phyloP scores from a whole-genome alignment of 2,329 filamentous ascomycete species.

The Dothistroma septosporum region DNA sequence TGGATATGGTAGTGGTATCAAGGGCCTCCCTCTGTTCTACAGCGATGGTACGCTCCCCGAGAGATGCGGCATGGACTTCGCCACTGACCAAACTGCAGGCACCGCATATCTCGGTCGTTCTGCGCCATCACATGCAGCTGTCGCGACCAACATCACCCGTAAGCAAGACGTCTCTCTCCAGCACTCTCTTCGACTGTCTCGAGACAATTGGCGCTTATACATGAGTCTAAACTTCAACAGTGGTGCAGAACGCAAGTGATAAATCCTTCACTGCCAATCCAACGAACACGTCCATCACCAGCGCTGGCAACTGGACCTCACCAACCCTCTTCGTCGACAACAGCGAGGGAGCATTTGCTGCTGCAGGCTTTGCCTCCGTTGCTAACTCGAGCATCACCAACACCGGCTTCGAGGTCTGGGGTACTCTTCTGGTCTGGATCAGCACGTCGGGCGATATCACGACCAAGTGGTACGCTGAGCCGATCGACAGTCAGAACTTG shows the following conservation, averaged over 20 bases:
- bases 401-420: slow-evolving; percentile 19
- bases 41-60: slow-evolving; percentile 12
- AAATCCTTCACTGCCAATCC: slow-evolving; percentile 10
- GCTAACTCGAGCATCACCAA: slow-evolving; percentile 17
- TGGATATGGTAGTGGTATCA: slow-evolving; percentile 19
- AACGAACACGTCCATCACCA: slow-evolving; percentile 8
- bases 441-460: slow-evolving; percentile 13
- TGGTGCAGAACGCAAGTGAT: slow-evolving; percentile 9
- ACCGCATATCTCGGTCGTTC: slow-evolving; percentile 16
- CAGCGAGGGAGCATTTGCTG: slow-evolving; percentile 12
- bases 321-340: slow-evolving; percentile 19
- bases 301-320: slow-evolving; percentile 17
- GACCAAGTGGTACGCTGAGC: slow-evolving; percentile 20
- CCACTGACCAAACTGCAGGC: slow-evolving; percentile 9
- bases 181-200: slow-evolving; percentile 3
- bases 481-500: slow-evolving; percentile 8
- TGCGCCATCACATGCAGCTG: slow-evolving; percentile 9
- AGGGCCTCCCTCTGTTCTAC: slow-evolving; percentile 21
- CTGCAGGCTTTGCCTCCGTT: slow-evolving; percentile 14
- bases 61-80: not conserved
- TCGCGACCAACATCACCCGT: slow-evolving; percentile 20
- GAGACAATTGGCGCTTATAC: slow-evolving; percentile 9
- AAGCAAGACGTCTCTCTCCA: slow-evolving; percentile 8
- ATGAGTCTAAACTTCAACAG: slow-evolving; percentile 17
- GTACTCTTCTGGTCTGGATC: slow-evolving; percentile 17